Percentiles rank a stretch among this genome's conserved stretches.
Conservation (phyloP, 2,329 filamentous ascomycete genomes). For the Diaporthe aspalathi region DNA sequence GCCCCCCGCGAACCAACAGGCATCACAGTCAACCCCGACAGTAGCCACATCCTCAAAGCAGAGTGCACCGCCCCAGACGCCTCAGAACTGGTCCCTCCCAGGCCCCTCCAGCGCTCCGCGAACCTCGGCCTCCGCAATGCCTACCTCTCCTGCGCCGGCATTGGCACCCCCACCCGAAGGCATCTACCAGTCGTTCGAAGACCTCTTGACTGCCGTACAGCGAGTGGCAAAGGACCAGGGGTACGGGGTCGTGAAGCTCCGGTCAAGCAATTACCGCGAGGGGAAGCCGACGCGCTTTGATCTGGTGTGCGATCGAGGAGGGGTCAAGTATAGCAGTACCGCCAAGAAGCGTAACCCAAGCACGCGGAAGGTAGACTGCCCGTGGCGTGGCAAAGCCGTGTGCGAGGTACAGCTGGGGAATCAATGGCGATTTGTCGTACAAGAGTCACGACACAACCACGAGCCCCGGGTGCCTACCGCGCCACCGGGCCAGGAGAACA, state of each 20-base stretch:
- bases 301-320: conserved; percentile 71
- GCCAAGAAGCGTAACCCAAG: conserved; percentile 74
- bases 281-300: conserved; percentile 72
- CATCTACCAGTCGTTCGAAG: conserved; percentile 70
- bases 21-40: conserved; percentile 37
- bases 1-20: conserved; percentile 36
- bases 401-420: conserved; percentile 72
- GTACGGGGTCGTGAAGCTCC: conserved; percentile 71
- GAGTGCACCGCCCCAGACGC: conserved; percentile 37
- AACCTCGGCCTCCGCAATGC: conserved; percentile 52
- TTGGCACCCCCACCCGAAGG: conserved; percentile 69
- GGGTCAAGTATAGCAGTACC: conserved; percentile 73
- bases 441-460: conserved; percentile 71
- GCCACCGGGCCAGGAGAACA: conserved; percentile 67
- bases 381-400: conserved; percentile 72
- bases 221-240: conserved; percentile 71
- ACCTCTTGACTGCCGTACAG: conserved; percentile 68
- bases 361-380: conserved; percentile 73
- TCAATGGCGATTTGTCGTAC: conserved; percentile 73
- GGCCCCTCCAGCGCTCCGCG: conserved; percentile 44
- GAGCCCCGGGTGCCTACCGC: conserved; percentile 67
- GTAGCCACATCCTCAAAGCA: conserved; percentile 37
- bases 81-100: conserved; percentile 39
- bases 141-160: conserved; percentile 59
- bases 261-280: conserved; percentile 72